Conservation (phyloP, 495 filamentous ascomycete species). For the Chaetomium cochliodes region DNA sequence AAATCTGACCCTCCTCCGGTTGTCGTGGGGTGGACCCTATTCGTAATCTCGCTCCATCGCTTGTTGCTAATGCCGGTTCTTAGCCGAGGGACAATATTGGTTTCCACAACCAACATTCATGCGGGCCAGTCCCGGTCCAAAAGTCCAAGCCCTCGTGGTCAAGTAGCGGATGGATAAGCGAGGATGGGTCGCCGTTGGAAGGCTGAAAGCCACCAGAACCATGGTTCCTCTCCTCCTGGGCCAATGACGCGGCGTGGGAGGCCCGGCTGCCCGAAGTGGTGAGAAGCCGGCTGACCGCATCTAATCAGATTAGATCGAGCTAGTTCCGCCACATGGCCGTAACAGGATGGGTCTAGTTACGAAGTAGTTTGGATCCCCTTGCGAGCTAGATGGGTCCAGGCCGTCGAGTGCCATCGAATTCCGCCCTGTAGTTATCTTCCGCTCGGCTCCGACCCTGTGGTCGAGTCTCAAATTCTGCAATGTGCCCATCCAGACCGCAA, state of each 20-base stretch:
- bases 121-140: too few relatives aligned
- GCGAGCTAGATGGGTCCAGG: not conserved
- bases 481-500: not conserved
- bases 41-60: not conserved
- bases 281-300: conserved; percentile 13
- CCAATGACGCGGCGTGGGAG: not conserved
- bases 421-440: conserved; percentile 11
- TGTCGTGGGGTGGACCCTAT: too few relatives aligned
- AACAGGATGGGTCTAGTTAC: not conserved
- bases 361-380: not conserved
- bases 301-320: conserved; percentile 34
- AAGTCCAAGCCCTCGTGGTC: too few relatives aligned
- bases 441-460: conserved; percentile 14
- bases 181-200: too few relatives aligned
- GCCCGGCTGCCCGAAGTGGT: not conserved
- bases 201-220: too few relatives aligned
- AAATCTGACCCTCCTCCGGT: conserved; percentile 18
- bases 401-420: not conserved
- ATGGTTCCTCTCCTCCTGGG: too few relatives aligned
- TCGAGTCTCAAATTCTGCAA: conserved; percentile 6
- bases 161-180: too few relatives aligned
- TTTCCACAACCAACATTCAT: not conserved
- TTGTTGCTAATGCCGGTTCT: not conserved
- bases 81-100: not conserved
- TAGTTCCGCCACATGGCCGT: not conserved